A percentile compares a stretch with the other conserved stretches of the same genome.
Conservation (phyloP, 164 flowering plant species). For the Kingdonia uniflora region DNA sequence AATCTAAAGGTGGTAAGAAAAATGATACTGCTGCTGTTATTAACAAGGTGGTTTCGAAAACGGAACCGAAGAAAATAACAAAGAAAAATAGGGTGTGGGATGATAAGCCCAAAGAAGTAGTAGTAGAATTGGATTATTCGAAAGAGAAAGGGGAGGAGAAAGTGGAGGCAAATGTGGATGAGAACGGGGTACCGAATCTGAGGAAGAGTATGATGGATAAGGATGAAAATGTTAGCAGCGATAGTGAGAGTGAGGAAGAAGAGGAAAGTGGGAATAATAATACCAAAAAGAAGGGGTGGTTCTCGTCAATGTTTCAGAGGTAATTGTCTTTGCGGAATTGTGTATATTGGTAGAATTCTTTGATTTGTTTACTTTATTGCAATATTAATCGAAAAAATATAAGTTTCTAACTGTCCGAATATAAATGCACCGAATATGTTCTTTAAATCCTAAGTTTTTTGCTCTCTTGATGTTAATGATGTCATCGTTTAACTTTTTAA, state of each 20-base stretch:
- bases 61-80: slow-evolving; percentile 55
- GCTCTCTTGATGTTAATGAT: too few relatives aligned
- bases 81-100: slow-evolving; percentile 95
- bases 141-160: slow-evolving; percentile 52
- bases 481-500: too few relatives aligned
- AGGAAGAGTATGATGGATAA: slow-evolving; percentile 95
- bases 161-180: slow-evolving; percentile 29
- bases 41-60: slow-evolving; percentile 56
- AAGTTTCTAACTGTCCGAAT: not conserved
- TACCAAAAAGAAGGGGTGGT: slow-evolving; percentile 83
- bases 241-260: slow-evolving; percentile 69
- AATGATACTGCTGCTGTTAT: slow-evolving; percentile 32
- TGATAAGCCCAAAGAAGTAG: slow-evolving; percentile 49
- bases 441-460: not conserved
- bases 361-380: too few relatives aligned
- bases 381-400: not conserved
- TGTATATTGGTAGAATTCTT: too few relatives aligned
- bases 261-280: slow-evolving; percentile 49
- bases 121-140: slow-evolving; percentile 74
- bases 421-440: not conserved
- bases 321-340: too few relatives aligned
- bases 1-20: slow-evolving; percentile 69
- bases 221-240: slow-evolving; percentile 77
- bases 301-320: slow-evolving; percentile 96
- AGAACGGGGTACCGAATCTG: too few relatives aligned